Base-by-base conservation (phyloP, 352 stramenopile species). In the Blastocystis sp. region DNA sequence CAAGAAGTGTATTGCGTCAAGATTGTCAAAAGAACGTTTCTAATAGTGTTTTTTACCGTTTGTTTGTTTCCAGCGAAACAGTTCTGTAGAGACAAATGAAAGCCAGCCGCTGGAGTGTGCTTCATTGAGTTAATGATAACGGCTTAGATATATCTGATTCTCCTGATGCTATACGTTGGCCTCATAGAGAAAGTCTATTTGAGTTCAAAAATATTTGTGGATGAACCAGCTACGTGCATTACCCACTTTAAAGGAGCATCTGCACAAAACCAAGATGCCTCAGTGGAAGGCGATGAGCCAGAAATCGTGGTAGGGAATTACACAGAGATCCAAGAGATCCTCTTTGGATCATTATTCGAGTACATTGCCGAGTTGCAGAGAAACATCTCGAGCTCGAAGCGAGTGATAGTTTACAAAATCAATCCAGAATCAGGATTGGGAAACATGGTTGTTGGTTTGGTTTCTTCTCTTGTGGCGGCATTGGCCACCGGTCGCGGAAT, bases 371-470 rank as follows among this genome's bases (percentile, higher is more conserved):
- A n/a, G 39, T 41, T 54, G 20, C 73, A 85, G 20, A 66, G 11
- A 13, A 66, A 68, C 34, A 66, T 85, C 8, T 41, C 47, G 16
- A 54, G 8, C 5, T 69, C 47, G 16, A 24, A 66, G 43, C 26
- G 30, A 43, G 73, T 66, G 11, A 85, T 85, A 24, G 47, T 85
- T 7, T 85, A 85, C 47, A 11, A 41, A 43, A 26, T 65, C 26
- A 85, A 85, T 45, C 4, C 18, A 66, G 73, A 85, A 45, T 85
- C 73, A n/a, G 73, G 73, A 18, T 26, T 85, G 30, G 73, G 47
- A 66, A 85, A 85, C 26, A 55, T 85, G 8, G 53, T 85, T 24
- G 41, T 85, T 65, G 73, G 73, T 18, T 41, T 85, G n/a, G 73
- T 85, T 3, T 85, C 73, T 26, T 66, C 43, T 45, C 53, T 85